Conservation (phyloP, 1,139 yeast genomes). For the Debaryomycetaceae sp. region DNA sequence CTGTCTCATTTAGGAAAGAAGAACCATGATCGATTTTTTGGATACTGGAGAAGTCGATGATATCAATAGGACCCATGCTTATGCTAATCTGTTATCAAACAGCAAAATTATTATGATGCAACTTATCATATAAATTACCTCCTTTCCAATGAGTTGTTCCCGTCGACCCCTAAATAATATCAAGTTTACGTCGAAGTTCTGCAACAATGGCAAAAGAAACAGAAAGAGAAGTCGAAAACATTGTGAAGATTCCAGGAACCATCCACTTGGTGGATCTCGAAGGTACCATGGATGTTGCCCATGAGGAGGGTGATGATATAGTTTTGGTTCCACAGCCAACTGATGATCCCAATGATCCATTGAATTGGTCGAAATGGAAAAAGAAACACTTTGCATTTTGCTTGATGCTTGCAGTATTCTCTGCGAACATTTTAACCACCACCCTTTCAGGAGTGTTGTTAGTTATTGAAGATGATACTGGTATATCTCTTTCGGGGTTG, state of each 20-base stretch:
- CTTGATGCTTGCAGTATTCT: constrained; percentile 48
- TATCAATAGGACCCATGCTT: too few relatives aligned
- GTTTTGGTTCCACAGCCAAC: constrained; percentile 73
- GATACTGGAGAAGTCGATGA: too few relatives aligned
- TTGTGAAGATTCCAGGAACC: constrained; percentile 3
- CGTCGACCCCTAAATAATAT: too few relatives aligned
- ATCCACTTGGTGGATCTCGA: constrained; percentile 4
- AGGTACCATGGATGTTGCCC: not conserved
- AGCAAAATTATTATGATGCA: too few relatives aligned
- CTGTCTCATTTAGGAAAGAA: too few relatives aligned
- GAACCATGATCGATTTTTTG: too few relatives aligned
- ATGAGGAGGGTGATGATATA: constrained; percentile 17
- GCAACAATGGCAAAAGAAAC: too few relatives aligned
- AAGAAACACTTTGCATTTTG: constrained; percentile 43
- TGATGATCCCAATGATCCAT: constrained; percentile 70
- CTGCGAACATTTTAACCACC: constrained; percentile 64
- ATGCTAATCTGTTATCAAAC: too few relatives aligned
- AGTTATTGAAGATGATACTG: constrained; percentile 32
- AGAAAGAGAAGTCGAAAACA: too few relatives aligned
- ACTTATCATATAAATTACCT: too few relatives aligned
- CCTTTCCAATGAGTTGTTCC: too few relatives aligned
- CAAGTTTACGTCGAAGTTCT: too few relatives aligned
- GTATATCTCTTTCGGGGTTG: constrained; percentile 39
- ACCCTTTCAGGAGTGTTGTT: constrained; percentile 54
- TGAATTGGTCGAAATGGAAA: constrained; percentile 66